Evolutionary conservation across 345 rosid genomes (phyloP).

Genomic region (Linum lewisii): DNA sequence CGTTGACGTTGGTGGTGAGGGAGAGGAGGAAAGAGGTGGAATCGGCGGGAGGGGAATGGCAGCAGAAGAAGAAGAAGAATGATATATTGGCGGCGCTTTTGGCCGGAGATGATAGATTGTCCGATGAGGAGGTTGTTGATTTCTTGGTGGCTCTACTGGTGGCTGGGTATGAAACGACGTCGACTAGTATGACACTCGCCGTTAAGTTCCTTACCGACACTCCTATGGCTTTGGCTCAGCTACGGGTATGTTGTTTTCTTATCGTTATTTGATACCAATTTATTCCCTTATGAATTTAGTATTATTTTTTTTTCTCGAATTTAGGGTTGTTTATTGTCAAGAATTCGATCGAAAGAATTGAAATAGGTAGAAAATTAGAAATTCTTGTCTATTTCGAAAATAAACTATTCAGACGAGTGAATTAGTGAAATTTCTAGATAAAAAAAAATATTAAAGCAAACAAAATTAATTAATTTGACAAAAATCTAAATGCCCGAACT

Average conservation of each 20-base stretch:
- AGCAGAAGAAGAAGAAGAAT: conserved; percentile 33
- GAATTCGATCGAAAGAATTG: too few relatives aligned
- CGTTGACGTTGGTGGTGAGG: conserved; percentile 64
- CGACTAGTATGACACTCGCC: conserved; percentile 94
- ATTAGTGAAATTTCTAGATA: too few relatives aligned
- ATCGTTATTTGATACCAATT: too few relatives aligned
- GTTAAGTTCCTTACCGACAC: conserved; percentile 90
- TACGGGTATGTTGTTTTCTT: conserved; percentile 39
- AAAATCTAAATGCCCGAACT: too few relatives aligned
- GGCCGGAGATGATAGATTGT: conserved; percentile 51
- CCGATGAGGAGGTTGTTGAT: conserved; percentile 84
- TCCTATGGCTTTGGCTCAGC: conserved; percentile 78
- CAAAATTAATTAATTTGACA: too few relatives aligned
- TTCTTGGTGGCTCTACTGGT: conserved; percentile 79
- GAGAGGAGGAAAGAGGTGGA: conserved; percentile 53
- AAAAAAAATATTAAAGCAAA: too few relatives aligned
- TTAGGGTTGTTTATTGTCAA: too few relatives aligned
- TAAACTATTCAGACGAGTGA: too few relatives aligned
- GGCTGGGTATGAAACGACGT: conserved; percentile 97
- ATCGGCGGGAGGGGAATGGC: background rate
- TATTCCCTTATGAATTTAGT: too few relatives aligned
- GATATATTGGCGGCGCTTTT: conserved; percentile 82
- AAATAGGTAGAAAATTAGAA: too few relatives aligned
- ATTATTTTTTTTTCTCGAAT: too few relatives aligned
- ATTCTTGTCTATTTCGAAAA: too few relatives aligned